A percentile compares a stretch with the other conserved stretches of the same genome.
phyloP scores from a whole-genome alignment of 2,329 filamentous ascomycete genomes.

The Arthrobotrys sinensis region DNA sequence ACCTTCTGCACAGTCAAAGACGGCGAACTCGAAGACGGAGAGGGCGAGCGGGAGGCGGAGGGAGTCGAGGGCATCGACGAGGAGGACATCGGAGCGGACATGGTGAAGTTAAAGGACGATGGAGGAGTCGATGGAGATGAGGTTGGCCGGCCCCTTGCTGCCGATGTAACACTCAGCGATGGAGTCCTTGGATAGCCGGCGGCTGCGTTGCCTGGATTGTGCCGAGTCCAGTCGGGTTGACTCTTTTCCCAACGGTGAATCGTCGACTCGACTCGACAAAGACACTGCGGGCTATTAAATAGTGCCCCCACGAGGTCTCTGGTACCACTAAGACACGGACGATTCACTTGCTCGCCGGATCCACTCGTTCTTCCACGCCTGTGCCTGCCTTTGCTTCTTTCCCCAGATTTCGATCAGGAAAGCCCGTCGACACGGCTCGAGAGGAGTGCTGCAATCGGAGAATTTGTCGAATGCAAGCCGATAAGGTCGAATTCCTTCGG shows the following conservation, averaged over 20 bases:
- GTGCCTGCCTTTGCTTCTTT: constrained; percentile 25
- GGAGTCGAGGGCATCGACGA: constrained; percentile 66
- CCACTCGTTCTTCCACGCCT: constrained; percentile 49
- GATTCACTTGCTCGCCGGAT: constrained; percentile 27
- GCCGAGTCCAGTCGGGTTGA: constrained; percentile 10
- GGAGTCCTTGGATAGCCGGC: constrained; percentile 27
- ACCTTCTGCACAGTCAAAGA: constrained; percentile 65
- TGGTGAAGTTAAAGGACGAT: constrained; percentile 65
- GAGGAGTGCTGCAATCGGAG: constrained; percentile 43
- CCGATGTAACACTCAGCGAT: constrained; percentile 32
- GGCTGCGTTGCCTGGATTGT: constrained; percentile 5
- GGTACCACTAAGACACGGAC: constrained; percentile 33
- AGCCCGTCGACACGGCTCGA: constrained; percentile 42
- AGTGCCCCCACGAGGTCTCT: constrained; percentile 11
- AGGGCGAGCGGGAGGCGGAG: constrained; percentile 70
- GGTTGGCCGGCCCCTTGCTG: constrained; percentile 47
- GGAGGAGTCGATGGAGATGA: constrained; percentile 61
- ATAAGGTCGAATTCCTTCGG: constrained; percentile 26
- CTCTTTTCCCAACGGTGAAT: background rate
- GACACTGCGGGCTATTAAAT: background rate
- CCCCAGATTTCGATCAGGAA: constrained; percentile 49
- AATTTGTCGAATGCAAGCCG: constrained; percentile 27
- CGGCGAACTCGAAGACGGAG: constrained; percentile 67
- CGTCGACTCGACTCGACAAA: background rate
- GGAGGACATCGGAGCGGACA: constrained; percentile 70